phyloP scores from a whole-genome alignment of 2,329 filamentous ascomycete species.

The Penicillium sp. region DNA sequence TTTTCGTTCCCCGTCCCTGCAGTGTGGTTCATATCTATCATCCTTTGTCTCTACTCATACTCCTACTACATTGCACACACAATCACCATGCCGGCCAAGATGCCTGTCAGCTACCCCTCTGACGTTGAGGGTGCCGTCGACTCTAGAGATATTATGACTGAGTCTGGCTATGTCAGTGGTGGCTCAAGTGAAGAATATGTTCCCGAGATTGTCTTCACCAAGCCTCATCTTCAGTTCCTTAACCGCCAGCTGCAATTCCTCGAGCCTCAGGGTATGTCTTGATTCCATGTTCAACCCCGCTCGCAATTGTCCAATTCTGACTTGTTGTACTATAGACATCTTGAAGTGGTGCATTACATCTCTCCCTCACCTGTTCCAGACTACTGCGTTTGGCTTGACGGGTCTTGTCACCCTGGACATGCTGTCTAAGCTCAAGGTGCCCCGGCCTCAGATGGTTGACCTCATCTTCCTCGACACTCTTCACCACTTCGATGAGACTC shows the following conservation, averaged over 20 bases:
- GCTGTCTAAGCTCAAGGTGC: slow-evolving; percentile 49
- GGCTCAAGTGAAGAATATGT: slow-evolving; percentile 59
- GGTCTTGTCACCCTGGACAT: slow-evolving; percentile 78
- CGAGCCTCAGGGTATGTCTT: slow-evolving; percentile 63
- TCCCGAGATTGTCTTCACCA: slow-evolving; percentile 78
- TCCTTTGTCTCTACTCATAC: slow-evolving; percentile 4
- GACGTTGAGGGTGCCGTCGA: slow-evolving; percentile 33
- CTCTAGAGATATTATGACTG: slow-evolving; percentile 62
- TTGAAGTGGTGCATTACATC: slow-evolving; percentile 87
- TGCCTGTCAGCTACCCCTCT: slow-evolving; percentile 34
- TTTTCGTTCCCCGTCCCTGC: slow-evolving; percentile 1
- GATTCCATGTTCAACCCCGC: not conserved
- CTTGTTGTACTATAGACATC: slow-evolving; percentile 57
- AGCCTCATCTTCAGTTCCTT: slow-evolving; percentile 80
- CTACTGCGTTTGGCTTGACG: slow-evolving; percentile 75
- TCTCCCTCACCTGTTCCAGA: slow-evolving; percentile 84
- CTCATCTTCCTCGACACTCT: slow-evolving; percentile 75
- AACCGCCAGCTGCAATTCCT: slow-evolving; percentile 86
- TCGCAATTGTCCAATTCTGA: slow-evolving; percentile 9
- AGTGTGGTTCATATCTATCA: slow-evolving; percentile 4
- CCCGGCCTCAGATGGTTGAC: slow-evolving; percentile 48
- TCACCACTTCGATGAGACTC: slow-evolving; percentile 75
- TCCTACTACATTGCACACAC: not conserved
- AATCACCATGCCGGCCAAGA: slow-evolving; percentile 37
- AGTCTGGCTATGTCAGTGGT: slow-evolving; percentile 71